A percentile compares a stretch with the other conserved stretches of the same genome.
Conservation (phyloP, 2,329 filamentous ascomycete genomes). For the Cordyceps fumosorosea region DNA sequence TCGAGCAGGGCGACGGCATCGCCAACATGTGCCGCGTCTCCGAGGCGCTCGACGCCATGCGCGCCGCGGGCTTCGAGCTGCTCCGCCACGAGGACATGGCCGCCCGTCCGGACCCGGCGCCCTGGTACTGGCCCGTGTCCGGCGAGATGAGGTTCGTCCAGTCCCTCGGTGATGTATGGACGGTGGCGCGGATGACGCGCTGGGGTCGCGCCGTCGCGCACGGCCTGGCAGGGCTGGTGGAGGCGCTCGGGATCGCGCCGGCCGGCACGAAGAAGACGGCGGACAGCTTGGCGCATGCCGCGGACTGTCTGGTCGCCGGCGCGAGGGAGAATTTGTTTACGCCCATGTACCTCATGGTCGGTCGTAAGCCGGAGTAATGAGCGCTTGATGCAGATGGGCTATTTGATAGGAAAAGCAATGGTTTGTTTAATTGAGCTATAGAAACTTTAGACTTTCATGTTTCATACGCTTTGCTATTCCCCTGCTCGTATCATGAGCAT, state of each 20-base stretch:
- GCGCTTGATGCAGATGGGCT: too few species aligned
- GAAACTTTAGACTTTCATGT: too few species aligned
- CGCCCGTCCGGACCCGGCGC: constrained; percentile 39
- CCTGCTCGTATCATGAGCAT: too few species aligned
- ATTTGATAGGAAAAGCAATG: too few species aligned
- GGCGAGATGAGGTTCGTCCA: constrained; percentile 82
- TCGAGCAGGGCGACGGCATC: constrained; percentile 94
- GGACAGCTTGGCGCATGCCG: constrained; percentile 69
- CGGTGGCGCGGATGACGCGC: constrained; percentile 78
- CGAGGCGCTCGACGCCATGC: constrained; percentile 71
- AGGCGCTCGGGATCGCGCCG: constrained; percentile 65
- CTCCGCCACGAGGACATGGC: constrained; percentile 54
- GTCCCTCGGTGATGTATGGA: constrained; percentile 66
- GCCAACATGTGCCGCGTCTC: constrained; percentile 82
- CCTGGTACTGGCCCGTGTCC: constrained; percentile 86
- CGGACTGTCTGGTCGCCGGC: constrained; percentile 74
- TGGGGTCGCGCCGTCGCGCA: constrained; percentile 65
- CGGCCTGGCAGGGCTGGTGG: constrained; percentile 63
- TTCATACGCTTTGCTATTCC: too few species aligned
- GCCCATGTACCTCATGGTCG: constrained; percentile 93
- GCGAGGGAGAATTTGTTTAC: constrained; percentile 82
- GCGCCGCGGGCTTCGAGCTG: constrained; percentile 75
- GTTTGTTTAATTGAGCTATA: too few species aligned
- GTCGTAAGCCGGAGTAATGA: constrained; percentile 56
- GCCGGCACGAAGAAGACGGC: constrained; percentile 83